Evolutionary conservation across 1,139 yeast genomes (phyloP), one percentile per base, ranked within the genome.

Genomic region (Saccharomyces hybrid): DNA sequence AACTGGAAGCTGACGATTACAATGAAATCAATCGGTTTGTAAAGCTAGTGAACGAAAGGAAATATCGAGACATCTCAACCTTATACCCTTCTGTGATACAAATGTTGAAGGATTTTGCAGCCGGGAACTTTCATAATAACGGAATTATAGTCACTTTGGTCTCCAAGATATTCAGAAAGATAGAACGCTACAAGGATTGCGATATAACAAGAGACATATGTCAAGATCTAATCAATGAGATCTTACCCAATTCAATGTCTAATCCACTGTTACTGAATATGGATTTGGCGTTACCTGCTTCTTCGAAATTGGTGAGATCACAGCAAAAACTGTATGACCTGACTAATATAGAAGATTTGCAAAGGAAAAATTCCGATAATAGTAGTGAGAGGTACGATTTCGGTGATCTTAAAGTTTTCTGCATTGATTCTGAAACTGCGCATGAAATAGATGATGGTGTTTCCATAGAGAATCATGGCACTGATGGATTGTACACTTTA

Each of bases 401-500:
- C 59, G 77, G 73, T 57, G 65, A 75, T 11, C 70, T 78, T 42
- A 80, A 84, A 0, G 83, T 91, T 0, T 93, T 84, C 67, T 90
- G 98, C 70, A 90, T 93, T 56, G 99, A 93, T 70, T 79, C 86
- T 2, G 81, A 76, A 11, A 78, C 78, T 47, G 97, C 98, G 0
- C 86, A 86, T 62, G 99, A 93, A 70, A 87, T 93, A 57, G 99
- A 93, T 69, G 99, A 93, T 70, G 99, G 98, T 50, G 77, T 93
- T 29, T 82, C 96, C 0, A 72, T 93, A 19, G 74, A 74, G 42
- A 67, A 67, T 29, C 57, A 72, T 0, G 67, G 64, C 1, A 71
- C 69, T 0, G 69, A 70, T 1, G 64, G 25, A 16, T 19, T 67
- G 3, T 79, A 74, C 62, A 72, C 73, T 1, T 64, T 91, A 5